Evolutionary conservation across 1,139 yeast species (phyloP), one percentile per base, ranked within the genome.

Genomic region (Yamadazyma blattariae): DNA sequence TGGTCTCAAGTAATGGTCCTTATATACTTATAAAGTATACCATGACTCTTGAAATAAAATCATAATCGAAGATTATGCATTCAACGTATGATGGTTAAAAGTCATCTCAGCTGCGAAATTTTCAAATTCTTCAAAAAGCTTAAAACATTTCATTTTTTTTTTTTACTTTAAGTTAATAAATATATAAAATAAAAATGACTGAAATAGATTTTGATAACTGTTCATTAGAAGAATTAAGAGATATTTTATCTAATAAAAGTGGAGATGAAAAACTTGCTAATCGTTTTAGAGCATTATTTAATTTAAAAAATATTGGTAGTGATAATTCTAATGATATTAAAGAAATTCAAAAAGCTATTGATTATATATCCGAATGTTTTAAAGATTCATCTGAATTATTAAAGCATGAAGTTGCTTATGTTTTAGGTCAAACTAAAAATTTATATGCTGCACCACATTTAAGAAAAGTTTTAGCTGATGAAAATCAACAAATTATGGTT

Each of bases 371-470:
- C 31, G 92, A 81, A 49, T 71, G 82, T 38, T 94, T 94, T 56
- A 52, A 59, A 29, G 97, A 88, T 54, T 77, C 78, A 39, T 83
- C 95, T n/a, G 98, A 94, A 62, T 74, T 94, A 37, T 73, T 94
- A 56, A 94, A 94, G 66, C 99, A 94, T 57, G 99, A 94, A 63
- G 95, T 92, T 37, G 98, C 98, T 6, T 94, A 94, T 52, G 97
- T 92, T n/a, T 69, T 94, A 45, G 99, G 99, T 29, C 99, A 94
- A 63, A 89, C 97, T 34, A 81, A 84, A 54, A 90, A 90, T 63
- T 57, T 81, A 47, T 62, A 76, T 37, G 90, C 96, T 38, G 86
- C 94, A 37, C 81, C 83, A 30, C 73, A 78, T 38, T 73, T 94
- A 45, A 76, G 88, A 57, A 69, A 72, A n/a, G 95, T 87, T 24